These are phyloP conservation scores for Calocybe indica DNA, from an alignment of 768 basidiomycete genomes.

Conservation along the genomic window DNA sequence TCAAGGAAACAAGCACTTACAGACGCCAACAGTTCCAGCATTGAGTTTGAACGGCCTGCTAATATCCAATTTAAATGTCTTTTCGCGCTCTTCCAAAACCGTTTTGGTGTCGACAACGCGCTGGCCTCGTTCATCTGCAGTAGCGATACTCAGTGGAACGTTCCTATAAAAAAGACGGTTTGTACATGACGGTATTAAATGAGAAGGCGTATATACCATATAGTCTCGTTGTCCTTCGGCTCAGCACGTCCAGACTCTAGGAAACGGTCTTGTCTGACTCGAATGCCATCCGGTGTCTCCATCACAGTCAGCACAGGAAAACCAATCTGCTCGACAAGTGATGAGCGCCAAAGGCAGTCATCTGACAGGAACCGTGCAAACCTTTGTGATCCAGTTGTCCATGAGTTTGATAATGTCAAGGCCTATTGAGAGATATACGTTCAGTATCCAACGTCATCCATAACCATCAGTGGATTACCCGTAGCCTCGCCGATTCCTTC, in stretches of 20 bases:
- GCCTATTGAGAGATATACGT: constrained; percentile 21
- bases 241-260: constrained; percentile 77
- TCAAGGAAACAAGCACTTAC: constrained; percentile 38
- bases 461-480: constrained; percentile 24
- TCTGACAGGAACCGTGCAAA: constrained; percentile 12
- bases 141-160: constrained; percentile 71
- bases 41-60: constrained; percentile 85
- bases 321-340: constrained; percentile 38
- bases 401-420: constrained; percentile 75
- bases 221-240: constrained; percentile 79
- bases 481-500: constrained; percentile 75
- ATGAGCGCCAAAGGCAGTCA: background rate
- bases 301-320: constrained; percentile 88
- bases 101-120: constrained; percentile 50
- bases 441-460: background rate
- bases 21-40: constrained; percentile 83
- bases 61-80: constrained; percentile 64
- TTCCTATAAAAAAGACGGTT: constrained; percentile 41
- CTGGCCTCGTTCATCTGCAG: constrained; percentile 55
- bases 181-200: background rate
- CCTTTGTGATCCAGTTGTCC: constrained; percentile 89
- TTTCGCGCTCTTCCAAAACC: constrained; percentile 66
- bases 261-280: constrained; percentile 87
- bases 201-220: constrained; percentile 49
- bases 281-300: constrained; percentile 66